Conservation (phyloP, 257 asterid species). For the Solanum medicagineum region DNA sequence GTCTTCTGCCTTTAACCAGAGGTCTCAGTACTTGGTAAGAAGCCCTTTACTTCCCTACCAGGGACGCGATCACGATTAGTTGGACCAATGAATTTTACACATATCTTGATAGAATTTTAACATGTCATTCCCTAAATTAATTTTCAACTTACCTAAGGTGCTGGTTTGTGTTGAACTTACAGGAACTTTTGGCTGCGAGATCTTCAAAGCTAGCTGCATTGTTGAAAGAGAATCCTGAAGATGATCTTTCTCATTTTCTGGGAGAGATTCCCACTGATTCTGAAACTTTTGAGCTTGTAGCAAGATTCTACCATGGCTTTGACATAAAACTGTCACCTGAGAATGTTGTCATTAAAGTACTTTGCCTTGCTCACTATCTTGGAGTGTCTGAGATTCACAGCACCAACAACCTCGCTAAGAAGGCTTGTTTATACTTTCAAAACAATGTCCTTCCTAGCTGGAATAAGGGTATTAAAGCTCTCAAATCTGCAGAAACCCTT, state of each 20-base stretch:
- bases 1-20: not conserved
- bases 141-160: not conserved
- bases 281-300: slow-evolving; percentile 55
- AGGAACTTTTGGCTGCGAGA: slow-evolving; percentile 55
- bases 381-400: slow-evolving; percentile 62
- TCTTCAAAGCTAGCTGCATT: slow-evolving; percentile 39
- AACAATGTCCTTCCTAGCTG: slow-evolving; percentile 42
- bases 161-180: not conserved
- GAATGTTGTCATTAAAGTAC: slow-evolving; percentile 34
- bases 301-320: slow-evolving; percentile 76
- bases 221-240: slow-evolving; percentile 25
- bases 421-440: slow-evolving; percentile 30
- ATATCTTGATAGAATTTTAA: too few relatives aligned
- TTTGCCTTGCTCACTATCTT: slow-evolving; percentile 52
- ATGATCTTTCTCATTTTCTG: slow-evolving; percentile 34
- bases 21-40: not conserved
- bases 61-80: not conserved
- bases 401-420: slow-evolving; percentile 38
- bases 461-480: slow-evolving; percentile 52
- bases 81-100: not conserved
- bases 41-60: not conserved
- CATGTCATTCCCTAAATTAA: not conserved
- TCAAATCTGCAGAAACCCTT: slow-evolving; percentile 33
- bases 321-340: slow-evolving; percentile 37
- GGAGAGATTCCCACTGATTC: slow-evolving; percentile 45